Base-by-base conservation (phyloP, 23 red algal genomes). In the Cyanidium caldarium region DNA sequence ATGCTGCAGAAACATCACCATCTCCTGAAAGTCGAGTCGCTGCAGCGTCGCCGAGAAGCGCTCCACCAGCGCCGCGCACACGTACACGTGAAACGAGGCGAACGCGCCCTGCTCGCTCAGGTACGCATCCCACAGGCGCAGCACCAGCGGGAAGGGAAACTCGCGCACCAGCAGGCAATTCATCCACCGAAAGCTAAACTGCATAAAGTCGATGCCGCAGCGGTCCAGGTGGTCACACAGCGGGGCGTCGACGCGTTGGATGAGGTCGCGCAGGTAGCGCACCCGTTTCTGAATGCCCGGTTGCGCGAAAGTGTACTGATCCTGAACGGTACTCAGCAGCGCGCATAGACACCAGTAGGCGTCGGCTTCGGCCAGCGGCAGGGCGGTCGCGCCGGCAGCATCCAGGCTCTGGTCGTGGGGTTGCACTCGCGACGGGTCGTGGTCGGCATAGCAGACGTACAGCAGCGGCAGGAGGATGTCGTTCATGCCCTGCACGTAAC, bases 401-500 rank as follows among this genome's bases (percentile, higher is more conserved):
- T 2, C 40, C 33, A 45, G 0, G 13, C 30, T 1, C 25, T 17
- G 17, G 1, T 38, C 19, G 1, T 61, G 35, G 38, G 2, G 31
- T 17, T 75, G 45, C 1, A 34, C 1, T 7, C 33, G 34, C 33
- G 38, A 17, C 28, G 30, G 35, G 0, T 42, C 74, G 12, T 76
- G 57, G 29, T 98, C 92, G 0, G 85, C 72, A 30, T 87, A 40
- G 42, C 81, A 86, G 17, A 98, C 92, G 35, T 80, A 73, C 21
- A 98, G 21, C 40, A 98, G 57, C 16, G 92, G 84, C 16, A 80
- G 77, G 19, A 88, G 25, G 31, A 98, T 65, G 57, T 98, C 92
- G 43, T 87, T 98, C 78, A 88, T 83, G 23, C 92, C 92, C 68
- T 98, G 92, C 37, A 98, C 84, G 72, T 98, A 98, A n/a, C 71